Evolutionary conservation across 2,329 filamentous ascomycete genomes (phyloP).

Genomic region (Dactylellina drechsleri): DNA sequence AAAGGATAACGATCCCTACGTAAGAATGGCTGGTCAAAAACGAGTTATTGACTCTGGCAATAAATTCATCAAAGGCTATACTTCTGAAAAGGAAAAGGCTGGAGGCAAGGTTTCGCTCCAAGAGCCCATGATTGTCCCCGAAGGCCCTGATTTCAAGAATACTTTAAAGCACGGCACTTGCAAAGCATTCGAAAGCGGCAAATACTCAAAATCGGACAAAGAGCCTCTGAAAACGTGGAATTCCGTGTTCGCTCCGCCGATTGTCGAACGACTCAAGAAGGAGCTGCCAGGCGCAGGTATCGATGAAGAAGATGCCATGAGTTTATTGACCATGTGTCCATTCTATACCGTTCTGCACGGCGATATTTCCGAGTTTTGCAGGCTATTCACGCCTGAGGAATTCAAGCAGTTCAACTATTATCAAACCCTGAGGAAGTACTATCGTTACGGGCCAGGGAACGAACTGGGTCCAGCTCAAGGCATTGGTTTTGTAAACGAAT

Average conservation of each 20-base stretch:
- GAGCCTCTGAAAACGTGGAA: constrained; percentile 68
- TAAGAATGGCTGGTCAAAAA: constrained; percentile 74
- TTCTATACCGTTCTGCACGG: constrained; percentile 80
- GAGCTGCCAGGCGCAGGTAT: constrained; percentile 73
- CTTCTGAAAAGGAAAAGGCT: constrained; percentile 65
- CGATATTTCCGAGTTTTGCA: constrained; percentile 77
- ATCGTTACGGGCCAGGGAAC: constrained; percentile 80
- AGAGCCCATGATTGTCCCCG: constrained; percentile 71
- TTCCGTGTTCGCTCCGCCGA: constrained; percentile 72
- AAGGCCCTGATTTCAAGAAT: constrained; percentile 76
- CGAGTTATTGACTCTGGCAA: constrained; percentile 79
- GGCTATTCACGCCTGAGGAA: constrained; percentile 76
- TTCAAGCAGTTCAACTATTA: constrained; percentile 85
- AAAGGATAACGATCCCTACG: constrained; percentile 70
- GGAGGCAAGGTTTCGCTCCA: constrained; percentile 61
- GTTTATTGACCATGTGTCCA: constrained; percentile 87
- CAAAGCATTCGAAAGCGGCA: constrained; percentile 73
- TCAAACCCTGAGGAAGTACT: constrained; percentile 83
- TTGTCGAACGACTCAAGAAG: constrained; percentile 74
- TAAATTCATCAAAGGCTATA: constrained; percentile 80
- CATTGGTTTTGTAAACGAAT: constrained; percentile 86
- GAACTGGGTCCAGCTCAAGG: constrained; percentile 83
- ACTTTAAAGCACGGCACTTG: constrained; percentile 81
- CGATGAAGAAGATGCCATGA: constrained; percentile 71
- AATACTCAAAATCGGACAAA: constrained; percentile 65